Conservation (phyloP, 805 yeast genomes). For the Candida broadrunensis region DNA sequence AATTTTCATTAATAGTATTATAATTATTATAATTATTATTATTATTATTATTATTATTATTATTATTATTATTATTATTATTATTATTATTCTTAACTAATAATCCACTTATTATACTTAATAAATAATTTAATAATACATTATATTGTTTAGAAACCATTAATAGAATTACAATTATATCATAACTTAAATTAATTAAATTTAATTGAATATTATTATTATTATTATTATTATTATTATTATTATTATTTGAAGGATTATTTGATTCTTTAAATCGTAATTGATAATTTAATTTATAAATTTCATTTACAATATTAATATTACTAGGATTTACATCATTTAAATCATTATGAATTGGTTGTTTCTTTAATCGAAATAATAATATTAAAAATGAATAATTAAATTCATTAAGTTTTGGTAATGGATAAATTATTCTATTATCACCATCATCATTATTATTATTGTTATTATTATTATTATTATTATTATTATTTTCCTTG, state of each 20-base stretch:
- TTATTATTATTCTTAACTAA: not conserved
- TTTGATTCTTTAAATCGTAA: slow-evolving; percentile 19
- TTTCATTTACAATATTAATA: slow-evolving; percentile 38
- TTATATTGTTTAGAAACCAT: slow-evolving; percentile 26
- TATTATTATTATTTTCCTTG: not conserved
- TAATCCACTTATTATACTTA: slow-evolving; percentile 19
- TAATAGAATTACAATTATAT: slow-evolving; percentile 23
- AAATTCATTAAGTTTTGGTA: slow-evolving; percentile 30
- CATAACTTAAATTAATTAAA: slow-evolving; percentile 30
- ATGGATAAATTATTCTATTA: slow-evolving; percentile 21
- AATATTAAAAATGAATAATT: slow-evolving; percentile 29
- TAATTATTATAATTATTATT: too few species aligned
- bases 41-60: not conserved
- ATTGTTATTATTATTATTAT: too few species aligned
- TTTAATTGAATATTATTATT: slow-evolving; percentile 7
- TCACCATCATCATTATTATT: too few species aligned
- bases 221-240: too few species aligned
- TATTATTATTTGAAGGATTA: too few species aligned
- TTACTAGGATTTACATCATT: not conserved
- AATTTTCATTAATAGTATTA: slow-evolving; percentile 8
- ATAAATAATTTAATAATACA: slow-evolving; percentile 24
- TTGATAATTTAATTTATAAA: slow-evolving; percentile 42
- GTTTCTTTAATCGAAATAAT: slow-evolving; percentile 34
- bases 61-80: not conserved
- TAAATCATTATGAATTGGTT: not conserved